Conservation (phyloP, 306 rosid species). For the Luffa acutangula region DNA sequence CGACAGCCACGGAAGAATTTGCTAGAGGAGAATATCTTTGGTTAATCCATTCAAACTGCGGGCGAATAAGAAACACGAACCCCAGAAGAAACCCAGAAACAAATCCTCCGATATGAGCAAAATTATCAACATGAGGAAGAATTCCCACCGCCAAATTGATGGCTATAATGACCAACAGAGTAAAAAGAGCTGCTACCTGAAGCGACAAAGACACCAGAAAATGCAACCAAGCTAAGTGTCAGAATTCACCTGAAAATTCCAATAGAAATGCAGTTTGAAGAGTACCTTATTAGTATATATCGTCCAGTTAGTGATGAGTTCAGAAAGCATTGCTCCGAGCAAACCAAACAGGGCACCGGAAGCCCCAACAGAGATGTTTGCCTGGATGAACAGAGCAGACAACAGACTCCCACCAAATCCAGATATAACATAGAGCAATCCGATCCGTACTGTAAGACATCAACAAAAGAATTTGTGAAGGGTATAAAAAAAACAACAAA, state of each 20-base stretch:
- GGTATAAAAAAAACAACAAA: background rate
- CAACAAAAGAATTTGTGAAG: slow-evolving; percentile 4
- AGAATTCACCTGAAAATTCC: background rate
- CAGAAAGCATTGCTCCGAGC: slow-evolving; percentile 95
- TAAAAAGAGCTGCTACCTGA: slow-evolving; percentile 67
- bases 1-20: slow-evolving; percentile 26
- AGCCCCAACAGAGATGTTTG: slow-evolving; percentile 94
- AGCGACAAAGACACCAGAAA: slow-evolving; percentile 9
- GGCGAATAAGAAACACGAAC: slow-evolving; percentile 89
- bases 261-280: slow-evolving; percentile 4
- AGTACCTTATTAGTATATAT: slow-evolving; percentile 75
- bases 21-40: slow-evolving; percentile 46
- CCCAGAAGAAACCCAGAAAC: slow-evolving; percentile 84
- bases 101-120: slow-evolving; percentile 96
- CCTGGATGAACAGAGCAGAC: slow-evolving; percentile 72
- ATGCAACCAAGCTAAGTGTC: background rate
- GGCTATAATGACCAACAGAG: slow-evolving; percentile 64
- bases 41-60: slow-evolving; percentile 87
- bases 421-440: slow-evolving; percentile 68
- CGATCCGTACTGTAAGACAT: slow-evolving; percentile 51
- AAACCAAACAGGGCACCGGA: slow-evolving; percentile 96
- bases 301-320: slow-evolving; percentile 90
- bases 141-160: slow-evolving; percentile 87
- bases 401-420: slow-evolving; percentile 94
- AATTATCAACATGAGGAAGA: slow-evolving; percentile 93